phyloP scores from a whole-genome alignment of 768 basidiomycete species.

The Grammothele lineata region DNA sequence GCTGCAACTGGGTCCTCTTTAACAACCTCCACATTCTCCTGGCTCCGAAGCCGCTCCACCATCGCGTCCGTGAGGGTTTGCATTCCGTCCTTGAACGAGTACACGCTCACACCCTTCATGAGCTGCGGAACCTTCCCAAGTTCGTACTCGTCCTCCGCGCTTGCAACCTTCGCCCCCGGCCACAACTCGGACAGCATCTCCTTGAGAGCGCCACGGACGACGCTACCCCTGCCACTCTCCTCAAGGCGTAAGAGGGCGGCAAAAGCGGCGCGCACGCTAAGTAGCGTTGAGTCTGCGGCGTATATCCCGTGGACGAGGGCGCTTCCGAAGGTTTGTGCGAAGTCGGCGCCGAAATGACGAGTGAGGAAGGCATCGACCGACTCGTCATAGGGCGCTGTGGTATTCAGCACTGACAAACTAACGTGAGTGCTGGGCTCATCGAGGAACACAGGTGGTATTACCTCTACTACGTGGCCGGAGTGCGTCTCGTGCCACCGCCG shows the following conservation, averaged over 20 bases:
- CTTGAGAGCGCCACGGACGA: conserved; percentile 54
- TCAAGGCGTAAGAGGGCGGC: conserved; percentile 70
- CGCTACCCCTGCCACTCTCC: conserved; percentile 61
- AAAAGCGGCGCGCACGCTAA: conserved; percentile 79
- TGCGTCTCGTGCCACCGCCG: conserved; percentile 54
- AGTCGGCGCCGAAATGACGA: conserved; percentile 64
- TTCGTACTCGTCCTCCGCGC: conserved; percentile 32
- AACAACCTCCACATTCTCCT: conserved; percentile 47
- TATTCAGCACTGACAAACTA: conserved; percentile 4
- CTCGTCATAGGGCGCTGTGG: conserved; percentile 50
- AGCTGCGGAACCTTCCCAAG: conserved; percentile 43
- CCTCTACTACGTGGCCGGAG: conserved; percentile 29
- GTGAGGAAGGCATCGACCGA: conserved; percentile 74
- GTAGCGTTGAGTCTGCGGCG: conserved; percentile 70
- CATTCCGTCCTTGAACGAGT: conserved; percentile 78
- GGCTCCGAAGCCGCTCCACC: conserved; percentile 37
- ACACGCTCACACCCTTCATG: conserved; percentile 68
- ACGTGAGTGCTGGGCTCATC: too few relatives aligned
- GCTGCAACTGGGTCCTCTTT: too few relatives aligned
- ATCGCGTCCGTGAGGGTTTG: conserved; percentile 59
- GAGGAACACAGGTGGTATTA: too few relatives aligned
- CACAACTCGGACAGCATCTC: conserved; percentile 8
- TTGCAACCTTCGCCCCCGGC: conserved; percentile 4
- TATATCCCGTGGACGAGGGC: conserved; percentile 93
- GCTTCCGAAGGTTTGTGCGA: conserved; percentile 70